Evolutionary conservation across 164 flowering plant genomes (phyloP).

Genomic region (Stephania japonica): DNA sequence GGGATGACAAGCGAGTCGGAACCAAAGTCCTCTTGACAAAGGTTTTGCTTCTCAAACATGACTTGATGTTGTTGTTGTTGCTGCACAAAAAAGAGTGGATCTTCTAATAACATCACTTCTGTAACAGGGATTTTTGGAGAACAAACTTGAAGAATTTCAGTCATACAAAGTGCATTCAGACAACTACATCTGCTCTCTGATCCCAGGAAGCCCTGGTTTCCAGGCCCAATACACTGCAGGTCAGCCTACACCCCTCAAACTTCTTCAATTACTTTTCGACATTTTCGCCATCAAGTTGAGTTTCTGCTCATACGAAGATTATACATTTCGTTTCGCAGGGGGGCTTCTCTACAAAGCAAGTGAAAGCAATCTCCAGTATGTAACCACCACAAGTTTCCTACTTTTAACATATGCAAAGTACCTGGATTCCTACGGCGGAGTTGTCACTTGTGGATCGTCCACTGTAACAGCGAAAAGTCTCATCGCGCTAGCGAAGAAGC

Average conservation of each 20-base stretch:
- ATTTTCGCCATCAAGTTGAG: no score
- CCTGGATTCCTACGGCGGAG: constrained; percentile 34
- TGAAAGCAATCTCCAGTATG: constrained; percentile 86
- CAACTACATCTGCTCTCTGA: constrained; percentile 77
- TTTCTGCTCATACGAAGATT: background rate
- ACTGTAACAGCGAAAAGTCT: constrained; percentile 43
- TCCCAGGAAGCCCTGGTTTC: constrained; percentile 67
- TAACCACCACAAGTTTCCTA: constrained; percentile 69
- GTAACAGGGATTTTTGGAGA: constrained; percentile 55
- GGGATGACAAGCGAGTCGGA: constrained; percentile 91
- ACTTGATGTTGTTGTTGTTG: no score
- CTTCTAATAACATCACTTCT: background rate
- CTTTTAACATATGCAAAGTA: constrained; percentile 77
- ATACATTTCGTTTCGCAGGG: constrained; percentile 32
- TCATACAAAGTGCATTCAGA: constrained; percentile 63
- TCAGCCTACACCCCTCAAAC: constrained; percentile 12
- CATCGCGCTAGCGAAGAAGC: constrained; percentile 59
- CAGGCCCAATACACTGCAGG: constrained; percentile 91
- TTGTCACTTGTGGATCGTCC: constrained; percentile 44
- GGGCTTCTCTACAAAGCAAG: constrained; percentile 79
- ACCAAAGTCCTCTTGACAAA: constrained; percentile 38
- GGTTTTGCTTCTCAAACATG: no score
- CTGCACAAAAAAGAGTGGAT: no score
- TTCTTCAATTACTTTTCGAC: no score
- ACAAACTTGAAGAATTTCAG: constrained; percentile 46